Conservation (phyloP, 176 grass and related monocot species). For the Miscanthus lutarioriparius region DNA sequence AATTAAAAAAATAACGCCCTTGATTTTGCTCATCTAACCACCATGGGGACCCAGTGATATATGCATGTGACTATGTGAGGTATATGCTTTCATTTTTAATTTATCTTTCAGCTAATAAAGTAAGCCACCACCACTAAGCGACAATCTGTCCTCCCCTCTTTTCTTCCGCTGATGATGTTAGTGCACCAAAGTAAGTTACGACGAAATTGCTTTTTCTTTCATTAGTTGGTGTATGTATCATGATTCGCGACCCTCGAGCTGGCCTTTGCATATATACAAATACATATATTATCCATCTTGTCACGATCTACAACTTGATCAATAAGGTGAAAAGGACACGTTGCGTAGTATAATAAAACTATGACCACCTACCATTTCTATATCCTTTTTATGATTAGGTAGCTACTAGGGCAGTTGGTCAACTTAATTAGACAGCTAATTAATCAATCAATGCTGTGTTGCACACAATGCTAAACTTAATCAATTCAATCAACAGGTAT, state of each 20-base stretch:
- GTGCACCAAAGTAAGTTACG: background rate
- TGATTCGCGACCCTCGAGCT: conserved; percentile 7
- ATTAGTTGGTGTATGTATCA: conserved; percentile 6
- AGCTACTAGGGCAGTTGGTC: conserved; percentile 37
- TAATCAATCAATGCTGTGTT: conserved; percentile 16
- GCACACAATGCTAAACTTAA: conserved; percentile 24
- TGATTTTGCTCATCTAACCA: conserved; percentile 19
- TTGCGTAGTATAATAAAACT: conserved; percentile 25
- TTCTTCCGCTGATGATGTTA: conserved; percentile 30
- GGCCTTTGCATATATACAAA: background rate
- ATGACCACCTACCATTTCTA: conserved; percentile 7
- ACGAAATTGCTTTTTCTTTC: conserved; percentile 9
- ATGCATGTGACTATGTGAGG: conserved; percentile 9
- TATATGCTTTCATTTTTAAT: background rate
- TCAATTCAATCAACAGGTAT: background rate
- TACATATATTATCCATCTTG: conserved; percentile 7
- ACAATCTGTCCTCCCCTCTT: conserved; percentile 6
- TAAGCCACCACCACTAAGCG: background rate
- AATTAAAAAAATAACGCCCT: too few species aligned
- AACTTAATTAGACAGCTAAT: conserved; percentile 26
- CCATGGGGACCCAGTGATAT: background rate
- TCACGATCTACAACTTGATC: conserved; percentile 27
- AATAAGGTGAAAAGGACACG: conserved; percentile 16
- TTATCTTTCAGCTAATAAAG: conserved; percentile 11
- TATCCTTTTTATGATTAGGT: background rate